phyloP scores from a whole-genome alignment of 805 yeast genomes.

The Tetrapisispora arboricola region DNA sequence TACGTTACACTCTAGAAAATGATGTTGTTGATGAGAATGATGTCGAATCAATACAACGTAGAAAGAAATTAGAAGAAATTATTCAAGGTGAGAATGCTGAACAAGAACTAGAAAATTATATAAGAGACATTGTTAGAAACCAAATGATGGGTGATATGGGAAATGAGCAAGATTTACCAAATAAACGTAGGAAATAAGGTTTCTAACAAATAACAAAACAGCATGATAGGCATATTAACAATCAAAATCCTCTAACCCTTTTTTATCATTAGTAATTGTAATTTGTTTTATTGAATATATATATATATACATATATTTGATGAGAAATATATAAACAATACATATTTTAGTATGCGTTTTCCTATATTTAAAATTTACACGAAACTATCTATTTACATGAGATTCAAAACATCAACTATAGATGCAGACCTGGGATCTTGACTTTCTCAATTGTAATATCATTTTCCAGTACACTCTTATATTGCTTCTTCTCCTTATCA shows the following conservation, averaged over 20 bases:
- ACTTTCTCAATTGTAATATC: constrained; percentile 6
- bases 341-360: neutral
- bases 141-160: constrained; percentile 29
- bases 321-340: no score
- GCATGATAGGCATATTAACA: no score
- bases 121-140: constrained; percentile 54
- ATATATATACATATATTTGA: neutral
- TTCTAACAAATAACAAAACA: neutral
- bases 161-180: constrained; percentile 20
- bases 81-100: constrained; percentile 76
- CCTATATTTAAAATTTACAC: neutral
- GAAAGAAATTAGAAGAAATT: constrained; percentile 57
- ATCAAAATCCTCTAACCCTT: no score
- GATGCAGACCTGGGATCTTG: constrained; percentile 9
- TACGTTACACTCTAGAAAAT: constrained; percentile 48
- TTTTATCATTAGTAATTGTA: no score
- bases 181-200: constrained; percentile 31
- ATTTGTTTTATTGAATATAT: no score
- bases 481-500: neutral
- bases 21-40: constrained; percentile 32
- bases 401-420: neutral
- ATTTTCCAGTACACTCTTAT: constrained; percentile 2
- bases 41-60: constrained; percentile 43
- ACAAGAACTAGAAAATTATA: constrained; percentile 57
- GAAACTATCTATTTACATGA: neutral